These are phyloP conservation scores for Coccomyxa subellipsoidea DNA, from an alignment of 163 green algal genomes.

Conservation along the genomic window DNA sequence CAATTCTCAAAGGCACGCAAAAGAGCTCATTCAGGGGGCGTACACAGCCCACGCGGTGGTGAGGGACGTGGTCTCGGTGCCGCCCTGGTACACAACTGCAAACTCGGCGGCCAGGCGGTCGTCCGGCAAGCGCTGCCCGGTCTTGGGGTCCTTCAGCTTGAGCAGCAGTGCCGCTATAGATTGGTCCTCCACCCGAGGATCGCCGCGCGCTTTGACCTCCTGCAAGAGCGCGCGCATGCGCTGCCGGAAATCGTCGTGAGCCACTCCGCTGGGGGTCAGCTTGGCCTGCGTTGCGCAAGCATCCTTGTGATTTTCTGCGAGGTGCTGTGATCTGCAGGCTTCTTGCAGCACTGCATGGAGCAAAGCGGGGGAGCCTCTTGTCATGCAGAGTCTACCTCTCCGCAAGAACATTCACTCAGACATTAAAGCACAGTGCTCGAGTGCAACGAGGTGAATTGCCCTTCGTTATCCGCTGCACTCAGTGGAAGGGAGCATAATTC, in stretches of 20 bases:
- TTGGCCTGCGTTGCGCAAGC: background rate
- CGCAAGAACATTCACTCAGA: too few relatives aligned
- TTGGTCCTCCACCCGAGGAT: conserved; percentile 10
- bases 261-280: background rate
- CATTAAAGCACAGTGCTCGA: too few relatives aligned
- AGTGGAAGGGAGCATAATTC: too few relatives aligned
- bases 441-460: too few relatives aligned
- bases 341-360: too few relatives aligned
- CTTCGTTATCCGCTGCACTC: too few relatives aligned
- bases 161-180: conserved; percentile 43
- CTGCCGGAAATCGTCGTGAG: conserved; percentile 5
- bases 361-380: too few relatives aligned
- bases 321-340: background rate
- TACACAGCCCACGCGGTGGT: conserved; percentile 43
- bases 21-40: too few relatives aligned
- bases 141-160: conserved; percentile 27
- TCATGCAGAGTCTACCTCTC: too few relatives aligned
- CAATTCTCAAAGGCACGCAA: too few relatives aligned
- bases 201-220: conserved; percentile 21
- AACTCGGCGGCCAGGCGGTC: conserved; percentile 42
- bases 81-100: conserved; percentile 38
- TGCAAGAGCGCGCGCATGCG: conserved; percentile 25
- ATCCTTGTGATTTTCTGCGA: background rate
- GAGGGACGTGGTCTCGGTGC: conserved; percentile 53
- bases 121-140: conserved; percentile 31